phyloP scores from a whole-genome alignment of 2,329 filamentous ascomycete species.

The Fusarium graminum region DNA sequence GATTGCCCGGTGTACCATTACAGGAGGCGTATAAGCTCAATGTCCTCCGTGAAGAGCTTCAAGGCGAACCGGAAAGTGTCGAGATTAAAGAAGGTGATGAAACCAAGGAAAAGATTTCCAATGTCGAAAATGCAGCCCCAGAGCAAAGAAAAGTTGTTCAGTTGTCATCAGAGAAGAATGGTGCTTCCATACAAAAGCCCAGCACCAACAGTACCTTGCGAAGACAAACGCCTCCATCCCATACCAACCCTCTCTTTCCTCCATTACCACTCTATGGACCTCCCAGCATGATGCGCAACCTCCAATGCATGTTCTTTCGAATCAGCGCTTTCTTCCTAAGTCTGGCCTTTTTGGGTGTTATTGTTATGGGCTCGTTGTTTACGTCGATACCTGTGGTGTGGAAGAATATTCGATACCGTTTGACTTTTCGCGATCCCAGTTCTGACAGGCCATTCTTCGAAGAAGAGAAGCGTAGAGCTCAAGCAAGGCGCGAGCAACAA shows the following conservation, averaged over 20 bases:
- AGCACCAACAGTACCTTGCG: conserved; percentile 62
- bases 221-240: conserved; percentile 70
- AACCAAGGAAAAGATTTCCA: conserved; percentile 46
- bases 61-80: conserved; percentile 48
- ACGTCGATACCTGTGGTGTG: conserved; percentile 71
- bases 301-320: conserved; percentile 76
- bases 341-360: conserved; percentile 78
- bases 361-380: conserved; percentile 80
- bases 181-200: conserved; percentile 57
- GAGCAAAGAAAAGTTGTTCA: conserved; percentile 45
- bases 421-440: conserved; percentile 72
- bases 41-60: conserved; percentile 65
- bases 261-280: conserved; percentile 86
- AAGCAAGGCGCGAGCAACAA: conserved; percentile 68
- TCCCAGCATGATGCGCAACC: conserved; percentile 71
- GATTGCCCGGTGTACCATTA: conserved; percentile 76
- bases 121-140: conserved; percentile 51
- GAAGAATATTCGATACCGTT: conserved; percentile 62
- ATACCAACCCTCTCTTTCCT: conserved; percentile 86
- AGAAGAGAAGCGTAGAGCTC: conserved; percentile 75
- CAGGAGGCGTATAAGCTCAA: conserved; percentile 80
- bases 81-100: conserved; percentile 47
- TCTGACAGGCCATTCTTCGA: conserved; percentile 75
- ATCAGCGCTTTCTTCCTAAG: conserved; percentile 80
- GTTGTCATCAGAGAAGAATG: conserved; percentile 50